A percentile compares a stretch with the other conserved stretches of the same genome.
Conservation (phyloP, 2,329 filamentous ascomycete genomes). For the Fusarium siculi region DNA sequence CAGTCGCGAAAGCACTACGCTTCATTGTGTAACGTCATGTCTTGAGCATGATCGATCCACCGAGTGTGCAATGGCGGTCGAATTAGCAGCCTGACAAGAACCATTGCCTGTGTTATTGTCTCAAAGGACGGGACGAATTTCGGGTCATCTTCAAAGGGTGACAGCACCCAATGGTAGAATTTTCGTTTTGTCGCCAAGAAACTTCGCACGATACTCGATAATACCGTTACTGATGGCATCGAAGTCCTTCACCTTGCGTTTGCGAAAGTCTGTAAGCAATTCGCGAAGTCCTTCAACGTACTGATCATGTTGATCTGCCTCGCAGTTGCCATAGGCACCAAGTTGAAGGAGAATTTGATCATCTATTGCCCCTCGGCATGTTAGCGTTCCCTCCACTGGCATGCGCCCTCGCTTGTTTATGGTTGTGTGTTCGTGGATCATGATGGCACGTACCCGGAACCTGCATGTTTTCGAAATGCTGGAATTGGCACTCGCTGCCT, state of each 20-base stretch:
- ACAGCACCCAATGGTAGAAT: slow-evolving; percentile 68
- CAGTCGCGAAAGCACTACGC: neutral
- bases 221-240: slow-evolving; percentile 74
- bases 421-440: slow-evolving; percentile 26
- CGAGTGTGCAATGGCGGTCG: slow-evolving; percentile 39
- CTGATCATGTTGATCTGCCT: slow-evolving; percentile 67
- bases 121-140: neutral
- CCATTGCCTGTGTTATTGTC: slow-evolving; percentile 25
- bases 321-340: slow-evolving; percentile 72
- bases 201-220: slow-evolving; percentile 72
- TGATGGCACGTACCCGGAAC: slow-evolving; percentile 51
- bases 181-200: slow-evolving; percentile 72
- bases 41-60: slow-evolving; percentile 1
- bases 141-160: slow-evolving; percentile 45
- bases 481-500: slow-evolving; percentile 75
- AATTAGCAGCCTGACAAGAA: slow-evolving; percentile 14
- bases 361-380: slow-evolving; percentile 63
- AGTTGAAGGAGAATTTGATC: slow-evolving; percentile 78
- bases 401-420: slow-evolving; percentile 33
- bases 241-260: slow-evolving; percentile 72
- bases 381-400: slow-evolving; percentile 59
- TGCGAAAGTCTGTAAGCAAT: slow-evolving; percentile 69
- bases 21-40: neutral
- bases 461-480: slow-evolving; percentile 74
- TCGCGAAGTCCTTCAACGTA: slow-evolving; percentile 72